These are phyloP conservation scores for Dentipellis fragilis DNA, from an alignment of 768 basidiomycete species.

Conservation along the genomic window DNA sequence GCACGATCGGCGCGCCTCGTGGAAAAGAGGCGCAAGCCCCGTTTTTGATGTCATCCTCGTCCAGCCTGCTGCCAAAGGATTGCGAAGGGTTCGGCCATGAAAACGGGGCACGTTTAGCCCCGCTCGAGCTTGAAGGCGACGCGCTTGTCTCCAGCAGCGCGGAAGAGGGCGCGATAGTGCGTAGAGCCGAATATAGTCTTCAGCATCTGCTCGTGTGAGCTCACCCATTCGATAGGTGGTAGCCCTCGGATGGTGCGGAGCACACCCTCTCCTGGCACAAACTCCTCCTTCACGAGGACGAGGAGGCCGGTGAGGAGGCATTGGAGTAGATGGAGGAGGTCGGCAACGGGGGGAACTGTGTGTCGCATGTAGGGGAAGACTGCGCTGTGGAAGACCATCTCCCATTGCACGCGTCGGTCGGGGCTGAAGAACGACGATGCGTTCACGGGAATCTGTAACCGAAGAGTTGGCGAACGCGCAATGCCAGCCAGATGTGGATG, in stretches of 20 bases:
- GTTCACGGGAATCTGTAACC: constrained; percentile 64
- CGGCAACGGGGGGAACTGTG: constrained; percentile 26
- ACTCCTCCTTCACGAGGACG: constrained; percentile 61
- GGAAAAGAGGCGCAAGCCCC: constrained; percentile 14
- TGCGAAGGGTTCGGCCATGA: not conserved
- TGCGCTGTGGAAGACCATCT: constrained; percentile 68
- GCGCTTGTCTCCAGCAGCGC: constrained; percentile 61
- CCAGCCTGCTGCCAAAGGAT: constrained; percentile 2
- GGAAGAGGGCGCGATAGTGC: constrained; percentile 63
- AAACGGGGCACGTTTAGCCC: constrained; percentile 19
- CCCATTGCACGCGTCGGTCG: constrained; percentile 77
- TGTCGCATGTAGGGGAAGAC: constrained; percentile 29
- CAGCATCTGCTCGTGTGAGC: constrained; percentile 54
- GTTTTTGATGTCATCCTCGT: constrained; percentile 14
- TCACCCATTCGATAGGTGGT: constrained; percentile 71
- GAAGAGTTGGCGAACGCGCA: constrained; percentile 66
- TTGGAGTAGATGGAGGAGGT: constrained; percentile 29
- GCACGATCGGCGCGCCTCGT: constrained; percentile 10
- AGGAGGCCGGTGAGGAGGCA: constrained; percentile 33
- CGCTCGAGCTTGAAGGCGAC: constrained; percentile 70
- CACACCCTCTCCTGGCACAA: constrained; percentile 49
- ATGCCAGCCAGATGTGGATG: constrained; percentile 76
- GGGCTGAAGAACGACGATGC: constrained; percentile 82
- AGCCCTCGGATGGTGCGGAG: constrained; percentile 71
- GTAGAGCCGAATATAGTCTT: constrained; percentile 64